Percentiles rank a stretch among this genome's conserved stretches.
Conservation (phyloP, 306 rosid genomes). For the Cucurbita maxima region DNA sequence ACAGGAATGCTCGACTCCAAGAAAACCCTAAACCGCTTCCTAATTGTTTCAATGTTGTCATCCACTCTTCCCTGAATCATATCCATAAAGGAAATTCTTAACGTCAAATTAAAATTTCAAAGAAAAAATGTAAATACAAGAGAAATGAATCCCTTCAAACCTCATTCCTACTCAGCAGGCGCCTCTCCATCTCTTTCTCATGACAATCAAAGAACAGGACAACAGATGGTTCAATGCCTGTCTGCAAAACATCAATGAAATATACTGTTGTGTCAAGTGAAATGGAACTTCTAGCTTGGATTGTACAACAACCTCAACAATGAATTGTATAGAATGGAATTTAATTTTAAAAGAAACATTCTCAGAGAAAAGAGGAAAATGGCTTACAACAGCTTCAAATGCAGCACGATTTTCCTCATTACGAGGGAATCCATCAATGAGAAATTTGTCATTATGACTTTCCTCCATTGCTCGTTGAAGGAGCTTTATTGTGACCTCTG, state of each 20-base stretch:
- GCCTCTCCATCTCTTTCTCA: conserved; percentile 86
- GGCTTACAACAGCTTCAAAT: conserved; percentile 74
- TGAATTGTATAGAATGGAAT: neutral
- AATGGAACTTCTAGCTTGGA: neutral
- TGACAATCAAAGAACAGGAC: conserved; percentile 79
- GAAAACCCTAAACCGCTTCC: conserved; percentile 88
- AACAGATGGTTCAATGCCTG: conserved; percentile 69
- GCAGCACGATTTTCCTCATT: conserved; percentile 99
- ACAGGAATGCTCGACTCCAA: conserved; percentile 84
- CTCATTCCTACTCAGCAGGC: conserved; percentile 81
- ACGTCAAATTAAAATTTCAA: neutral
- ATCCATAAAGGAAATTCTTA: neutral
- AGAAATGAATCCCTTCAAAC: conserved; percentile 20
- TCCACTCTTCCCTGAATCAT: conserved; percentile 78
- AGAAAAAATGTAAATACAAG: neutral
- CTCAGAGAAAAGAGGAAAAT: neutral
- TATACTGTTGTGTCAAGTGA: neutral
- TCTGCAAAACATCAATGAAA: conserved; percentile 36
- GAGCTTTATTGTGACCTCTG: conserved; percentile 88
- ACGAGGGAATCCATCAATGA: conserved; percentile 98
- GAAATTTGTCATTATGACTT: conserved; percentile 74
- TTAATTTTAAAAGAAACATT: neutral
- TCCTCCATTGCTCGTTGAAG: conserved; percentile 67
- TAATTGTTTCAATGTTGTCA: conserved; percentile 89
- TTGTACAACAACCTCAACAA: neutral